Conservation (phyloP, 2,329 filamentous ascomycete genomes). For the Fusarium euwallaceae region DNA sequence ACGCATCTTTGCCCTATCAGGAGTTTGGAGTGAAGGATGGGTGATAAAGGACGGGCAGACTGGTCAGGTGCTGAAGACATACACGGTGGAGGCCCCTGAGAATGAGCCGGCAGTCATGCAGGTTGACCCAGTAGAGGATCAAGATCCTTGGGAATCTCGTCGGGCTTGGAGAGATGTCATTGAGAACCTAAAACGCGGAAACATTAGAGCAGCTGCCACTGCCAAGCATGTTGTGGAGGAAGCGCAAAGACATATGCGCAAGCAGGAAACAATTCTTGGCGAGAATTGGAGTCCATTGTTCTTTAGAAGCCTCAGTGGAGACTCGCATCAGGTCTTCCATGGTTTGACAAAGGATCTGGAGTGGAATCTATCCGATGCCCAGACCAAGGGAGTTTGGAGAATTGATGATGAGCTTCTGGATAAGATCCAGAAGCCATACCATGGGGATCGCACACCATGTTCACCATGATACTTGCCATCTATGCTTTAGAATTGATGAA, state of each 20-base stretch:
- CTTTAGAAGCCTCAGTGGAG: constrained; percentile 11
- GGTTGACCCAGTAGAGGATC: constrained; percentile 65
- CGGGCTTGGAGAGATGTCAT: constrained; percentile 85
- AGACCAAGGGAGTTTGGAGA: neutral
- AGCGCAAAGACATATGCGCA: constrained; percentile 80
- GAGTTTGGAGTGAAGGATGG: neutral
- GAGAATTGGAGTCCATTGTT: constrained; percentile 30
- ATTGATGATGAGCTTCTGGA: neutral
- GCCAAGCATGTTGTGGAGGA: constrained; percentile 88
- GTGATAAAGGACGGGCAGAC: neutral
- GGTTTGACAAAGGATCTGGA: neutral
- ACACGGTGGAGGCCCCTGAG: neutral
- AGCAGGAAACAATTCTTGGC: constrained; percentile 69
- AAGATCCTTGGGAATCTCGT: constrained; percentile 85
- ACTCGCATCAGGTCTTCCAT: neutral
- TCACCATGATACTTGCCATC: neutral
- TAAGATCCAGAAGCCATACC: neutral
- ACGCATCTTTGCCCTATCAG: neutral
- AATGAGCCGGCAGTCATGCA: neutral
- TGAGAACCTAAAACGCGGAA: constrained; percentile 75
- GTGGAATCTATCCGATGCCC: neutral
- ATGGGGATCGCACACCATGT: neutral
- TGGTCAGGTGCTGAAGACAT: neutral
- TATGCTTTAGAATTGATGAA: neutral
- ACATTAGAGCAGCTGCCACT: constrained; percentile 77